Percentiles rank a stretch among this genome's conserved stretches.
phyloP scores from a whole-genome alignment of 331 rosid species.

The Malus hybrid region DNA sequence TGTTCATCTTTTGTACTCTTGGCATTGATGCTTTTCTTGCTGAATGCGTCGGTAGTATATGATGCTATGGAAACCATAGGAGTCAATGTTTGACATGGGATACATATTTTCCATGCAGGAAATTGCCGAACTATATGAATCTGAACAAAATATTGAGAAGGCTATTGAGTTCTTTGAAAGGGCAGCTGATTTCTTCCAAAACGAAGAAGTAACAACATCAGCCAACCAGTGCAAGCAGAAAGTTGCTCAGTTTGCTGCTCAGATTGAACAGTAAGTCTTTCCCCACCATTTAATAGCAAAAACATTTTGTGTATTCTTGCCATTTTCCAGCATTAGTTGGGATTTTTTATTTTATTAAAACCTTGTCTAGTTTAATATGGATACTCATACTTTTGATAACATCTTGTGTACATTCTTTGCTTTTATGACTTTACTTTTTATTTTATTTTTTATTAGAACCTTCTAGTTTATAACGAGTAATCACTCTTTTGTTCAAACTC shows the following conservation, averaged over 20 bases:
- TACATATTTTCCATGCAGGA: conserved; percentile 43
- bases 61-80: not conserved
- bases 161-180: conserved; percentile 71
- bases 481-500: not conserved
- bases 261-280: conserved; percentile 73
- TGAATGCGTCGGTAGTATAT: not conserved
- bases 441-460: not conserved
- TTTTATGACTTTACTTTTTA: not conserved
- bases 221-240: conserved; percentile 95
- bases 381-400: not conserved
- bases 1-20: not conserved
- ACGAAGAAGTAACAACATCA: conserved; percentile 77
- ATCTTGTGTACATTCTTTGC: not conserved
- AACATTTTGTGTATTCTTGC: not conserved
- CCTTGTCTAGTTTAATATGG: not conserved
- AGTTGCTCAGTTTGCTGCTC: conserved; percentile 93
- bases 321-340: not conserved
- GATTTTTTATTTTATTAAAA: not conserved
- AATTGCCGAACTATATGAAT: conserved; percentile 83
- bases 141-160: conserved; percentile 78
- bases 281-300: not conserved
- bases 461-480: not conserved
- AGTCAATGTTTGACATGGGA: conserved; percentile 16
- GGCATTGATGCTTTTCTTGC: not conserved
- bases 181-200: conserved; percentile 85